These are phyloP conservation scores for Ligustrum vulgare DNA, from an alignment of 257 asterid genomes.

Conservation along the genomic window DNA sequence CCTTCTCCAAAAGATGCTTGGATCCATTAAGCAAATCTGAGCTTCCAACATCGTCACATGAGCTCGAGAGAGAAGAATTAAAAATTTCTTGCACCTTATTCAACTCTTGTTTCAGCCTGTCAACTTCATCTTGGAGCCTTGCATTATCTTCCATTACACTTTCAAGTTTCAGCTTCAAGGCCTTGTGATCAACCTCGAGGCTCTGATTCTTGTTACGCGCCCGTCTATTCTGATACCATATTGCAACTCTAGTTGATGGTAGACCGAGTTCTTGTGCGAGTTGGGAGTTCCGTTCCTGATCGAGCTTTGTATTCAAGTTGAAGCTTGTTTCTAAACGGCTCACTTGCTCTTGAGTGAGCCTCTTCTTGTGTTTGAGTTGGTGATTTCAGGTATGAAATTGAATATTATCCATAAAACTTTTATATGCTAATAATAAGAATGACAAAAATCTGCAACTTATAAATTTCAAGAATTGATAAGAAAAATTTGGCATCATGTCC, in stretches of 20 bases:
- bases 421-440: background rate
- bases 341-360: conserved; percentile 59
- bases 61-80: conserved; percentile 41
- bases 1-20: conserved; percentile 44
- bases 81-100: conserved; percentile 34
- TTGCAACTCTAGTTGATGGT: conserved; percentile 60
- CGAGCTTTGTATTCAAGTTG: conserved; percentile 54
- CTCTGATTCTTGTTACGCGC: conserved; percentile 67
- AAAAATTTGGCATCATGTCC: conserved; percentile 42
- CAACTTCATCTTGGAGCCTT: conserved; percentile 44
- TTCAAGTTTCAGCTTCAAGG: conserved; percentile 41
- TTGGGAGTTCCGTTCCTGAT: conserved; percentile 48
- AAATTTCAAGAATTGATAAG: conserved; percentile 8
- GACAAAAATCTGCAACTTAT: conserved; percentile 10
- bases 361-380: conserved; percentile 26
- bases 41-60: conserved; percentile 59
- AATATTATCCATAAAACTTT: conserved; percentile 31
- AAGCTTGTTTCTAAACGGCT: conserved; percentile 51
- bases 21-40: conserved; percentile 21
- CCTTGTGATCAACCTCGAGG: conserved; percentile 52
- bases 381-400: conserved; percentile 24
- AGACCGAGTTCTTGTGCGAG: conserved; percentile 58
- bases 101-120: conserved; percentile 48
- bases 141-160: conserved; percentile 41
- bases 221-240: conserved; percentile 81